Conservation (phyloP, 495 filamentous ascomycete species). For the Neurospora sublineolata region DNA sequence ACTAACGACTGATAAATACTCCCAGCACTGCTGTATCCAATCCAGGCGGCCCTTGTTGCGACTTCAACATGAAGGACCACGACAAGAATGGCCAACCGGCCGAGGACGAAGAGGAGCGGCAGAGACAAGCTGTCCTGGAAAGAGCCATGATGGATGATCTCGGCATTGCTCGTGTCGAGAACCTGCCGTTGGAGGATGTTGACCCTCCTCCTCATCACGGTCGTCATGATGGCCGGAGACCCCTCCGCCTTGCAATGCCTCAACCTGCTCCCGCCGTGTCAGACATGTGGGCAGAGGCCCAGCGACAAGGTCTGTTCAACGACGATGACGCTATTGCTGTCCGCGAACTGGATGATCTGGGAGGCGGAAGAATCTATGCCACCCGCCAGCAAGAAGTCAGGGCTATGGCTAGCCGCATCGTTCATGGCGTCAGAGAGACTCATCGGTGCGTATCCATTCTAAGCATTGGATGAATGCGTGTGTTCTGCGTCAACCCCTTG, state of each 20-base stretch:
- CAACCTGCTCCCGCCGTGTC: neutral
- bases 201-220: neutral
- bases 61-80: neutral
- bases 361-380: conserved; percentile 14
- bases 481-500: neutral
- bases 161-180: conserved; percentile 2
- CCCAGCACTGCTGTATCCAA: neutral
- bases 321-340: conserved; percentile 18
- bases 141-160: conserved; percentile 9
- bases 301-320: conserved; percentile 6
- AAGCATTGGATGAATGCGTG: neutral
- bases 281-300: neutral
- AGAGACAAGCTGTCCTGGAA: neutral
- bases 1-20: neutral
- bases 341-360: conserved; percentile 16
- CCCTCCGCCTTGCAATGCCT: neutral
- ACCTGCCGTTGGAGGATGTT: conserved; percentile 8
- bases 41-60: neutral
- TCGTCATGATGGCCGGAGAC: neutral
- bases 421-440: neutral
- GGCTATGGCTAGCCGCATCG: neutral
- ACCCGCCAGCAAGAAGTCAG: neutral
- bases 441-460: neutral
- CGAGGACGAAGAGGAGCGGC: neutral
- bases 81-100: neutral